Evolutionary conservation across 2,329 filamentous ascomycete genomes (phyloP).

Genomic region (Ophiocordyceps camponoti-rufipedis): DNA sequence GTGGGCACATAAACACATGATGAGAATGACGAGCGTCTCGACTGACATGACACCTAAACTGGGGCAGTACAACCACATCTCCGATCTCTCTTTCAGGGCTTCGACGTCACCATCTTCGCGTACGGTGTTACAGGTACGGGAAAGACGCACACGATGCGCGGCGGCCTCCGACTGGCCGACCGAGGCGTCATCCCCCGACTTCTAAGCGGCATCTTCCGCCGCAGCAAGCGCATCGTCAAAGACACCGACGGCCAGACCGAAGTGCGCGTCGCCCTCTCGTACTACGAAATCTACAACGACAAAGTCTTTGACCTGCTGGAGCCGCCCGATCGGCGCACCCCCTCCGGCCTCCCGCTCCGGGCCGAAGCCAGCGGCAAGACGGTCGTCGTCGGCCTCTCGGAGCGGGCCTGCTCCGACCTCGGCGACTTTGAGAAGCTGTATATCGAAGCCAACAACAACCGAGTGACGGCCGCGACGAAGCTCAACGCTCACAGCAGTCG

Average conservation of each 20-base stretch:
- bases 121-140: conserved; percentile 88
- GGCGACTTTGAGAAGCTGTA: conserved; percentile 85
- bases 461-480: conserved; percentile 79
- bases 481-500: conserved; percentile 81
- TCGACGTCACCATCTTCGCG: conserved; percentile 78
- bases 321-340: conserved; percentile 67
- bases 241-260: conserved; percentile 51
- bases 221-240: conserved; percentile 70
- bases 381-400: conserved; percentile 68
- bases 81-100: conserved; percentile 79
- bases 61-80: conserved; percentile 64
- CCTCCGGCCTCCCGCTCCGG: conserved; percentile 61
- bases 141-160: conserved; percentile 93
- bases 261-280: conserved; percentile 63
- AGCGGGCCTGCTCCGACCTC: conserved; percentile 63
- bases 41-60: conserved; percentile 5
- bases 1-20: conserved; percentile 25
- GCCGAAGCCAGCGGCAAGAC: conserved; percentile 80
- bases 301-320: conserved; percentile 87
- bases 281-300: conserved; percentile 96
- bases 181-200: conserved; percentile 76
- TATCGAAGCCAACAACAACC: conserved; percentile 80
- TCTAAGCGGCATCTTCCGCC: conserved; percentile 69
- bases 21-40: too few relatives aligned
- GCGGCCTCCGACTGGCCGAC: conserved; percentile 69